Evolutionary conservation across 169 alveolate genomes (phyloP).

Genomic region (Plasmodium knowlesi): DNA sequence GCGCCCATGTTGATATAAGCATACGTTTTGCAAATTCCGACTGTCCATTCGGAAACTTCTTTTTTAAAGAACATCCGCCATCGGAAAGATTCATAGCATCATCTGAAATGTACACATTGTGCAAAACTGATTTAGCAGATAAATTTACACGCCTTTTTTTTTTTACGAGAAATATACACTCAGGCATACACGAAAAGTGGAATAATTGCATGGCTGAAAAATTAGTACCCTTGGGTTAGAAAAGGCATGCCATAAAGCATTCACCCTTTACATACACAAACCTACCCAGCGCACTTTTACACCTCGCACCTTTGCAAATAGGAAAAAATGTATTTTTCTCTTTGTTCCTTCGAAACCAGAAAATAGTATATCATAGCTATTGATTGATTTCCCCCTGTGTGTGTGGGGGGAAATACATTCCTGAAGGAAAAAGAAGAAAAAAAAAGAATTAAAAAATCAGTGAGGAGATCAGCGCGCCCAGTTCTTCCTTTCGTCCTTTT

Average conservation of each 20-base stretch:
- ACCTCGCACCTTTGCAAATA: not conserved
- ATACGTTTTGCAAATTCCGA: not conserved
- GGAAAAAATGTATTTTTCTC: not conserved
- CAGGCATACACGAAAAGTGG: not conserved
- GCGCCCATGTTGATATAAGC: not conserved
- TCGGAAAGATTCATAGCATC: no score
- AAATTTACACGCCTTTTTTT: not conserved
- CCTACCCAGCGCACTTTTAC: not conserved
- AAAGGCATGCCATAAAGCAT: not conserved
- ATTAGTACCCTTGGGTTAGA: not conserved
- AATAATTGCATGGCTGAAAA: not conserved
- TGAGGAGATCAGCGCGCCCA: not conserved
- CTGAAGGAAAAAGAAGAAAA: not conserved
- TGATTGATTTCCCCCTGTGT: not conserved
- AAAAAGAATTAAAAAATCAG: not conserved
- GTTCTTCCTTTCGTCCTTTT: not conserved
- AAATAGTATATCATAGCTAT: not conserved
- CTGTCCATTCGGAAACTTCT: not conserved
- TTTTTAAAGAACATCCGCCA: not conserved
- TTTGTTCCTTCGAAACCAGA: not conserved
- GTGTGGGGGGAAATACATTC: not conserved
- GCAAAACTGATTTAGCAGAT: not conserved
- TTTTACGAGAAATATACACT: not conserved
- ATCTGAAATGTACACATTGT: not conserved
- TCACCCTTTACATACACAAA: not conserved